Base-by-base conservation (phyloP, 805 yeast genomes). In the Soucietia sequanensis region DNA sequence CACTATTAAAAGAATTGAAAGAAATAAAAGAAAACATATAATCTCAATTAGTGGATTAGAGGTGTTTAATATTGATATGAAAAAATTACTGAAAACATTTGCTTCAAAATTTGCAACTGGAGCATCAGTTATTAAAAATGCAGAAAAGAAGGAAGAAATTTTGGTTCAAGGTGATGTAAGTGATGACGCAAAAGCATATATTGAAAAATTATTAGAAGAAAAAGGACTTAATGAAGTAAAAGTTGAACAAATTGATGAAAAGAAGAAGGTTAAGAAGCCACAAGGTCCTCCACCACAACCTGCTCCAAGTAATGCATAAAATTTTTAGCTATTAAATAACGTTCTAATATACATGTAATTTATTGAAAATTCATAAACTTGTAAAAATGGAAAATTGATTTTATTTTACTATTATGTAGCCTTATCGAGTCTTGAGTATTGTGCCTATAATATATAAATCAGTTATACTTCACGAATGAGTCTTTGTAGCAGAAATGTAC, bases 21-120 rank as follows among this genome's bases (percentile, higher is more conserved):
- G 98, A 58, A 85, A 95, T 21, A 86, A 86, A 65, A 75, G 95
- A 51, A 90, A 90, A 60, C 87, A 83, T 54, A 84, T 89, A 37
- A 82, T 89, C 34, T 84, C 95, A 15, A 82, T 90, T 33, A 74
- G 84, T 13, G 96, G 96, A 11, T 71, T 90, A 43, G 97, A 91
- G 56, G 86, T 89, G 24, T 83, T 88, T 56, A 91, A 82, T 41
- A 76, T 88, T 41, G 96, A 90, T 56, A 75, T 86, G 78, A 90
- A 90, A 68, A 90, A 89, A 56, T 70, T 88, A 46, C 85, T 96
- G 29, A 91, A 91, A 71, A 81, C 89, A 0, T 90, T 91, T 62
- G 93, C 97, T 0, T 82, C 93, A 23, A 88, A 85, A 60, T 90
- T 91, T 56, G 98, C 98, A 10, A 90, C 97, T 6, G 98, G 98